phyloP scores from a whole-genome alignment of 208 protist genomes.

The Strigomonas culicis region DNA sequence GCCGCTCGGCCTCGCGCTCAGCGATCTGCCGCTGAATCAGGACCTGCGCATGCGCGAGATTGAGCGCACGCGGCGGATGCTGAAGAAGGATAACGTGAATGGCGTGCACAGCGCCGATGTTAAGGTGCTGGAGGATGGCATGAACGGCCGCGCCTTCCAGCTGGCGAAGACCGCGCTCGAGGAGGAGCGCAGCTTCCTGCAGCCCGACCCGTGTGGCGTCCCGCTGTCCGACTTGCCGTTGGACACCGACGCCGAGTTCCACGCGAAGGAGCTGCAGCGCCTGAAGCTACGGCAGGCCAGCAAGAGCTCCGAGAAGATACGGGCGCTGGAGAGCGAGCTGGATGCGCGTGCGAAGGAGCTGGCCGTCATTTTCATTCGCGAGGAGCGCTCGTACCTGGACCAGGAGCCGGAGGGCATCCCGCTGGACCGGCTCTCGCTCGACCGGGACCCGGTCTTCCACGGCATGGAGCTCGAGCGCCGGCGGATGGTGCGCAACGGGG shows the following conservation, averaged over 20 bases:
- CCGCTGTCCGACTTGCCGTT: constrained; percentile 61
- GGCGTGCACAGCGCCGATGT: constrained; percentile 30
- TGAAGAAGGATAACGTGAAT: constrained; percentile 32
- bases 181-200: constrained; percentile 60
- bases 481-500: constrained; percentile 34
- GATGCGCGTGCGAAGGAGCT: constrained; percentile 52
- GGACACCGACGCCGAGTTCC: constrained; percentile 50
- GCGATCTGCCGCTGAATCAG: constrained; percentile 57
- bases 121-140: constrained; percentile 45
- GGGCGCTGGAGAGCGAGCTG: constrained; percentile 39
- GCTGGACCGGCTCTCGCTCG: constrained; percentile 52
- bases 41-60: constrained; percentile 60
- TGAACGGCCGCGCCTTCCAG: constrained; percentile 52
- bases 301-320: constrained; percentile 21
- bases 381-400: constrained; percentile 72
- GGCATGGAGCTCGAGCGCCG: constrained; percentile 72
- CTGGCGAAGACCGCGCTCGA: constrained; percentile 50
- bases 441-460: constrained; percentile 63
- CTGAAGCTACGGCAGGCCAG: constrained; percentile 19
- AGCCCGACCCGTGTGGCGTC: constrained; percentile 62
- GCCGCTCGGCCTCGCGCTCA: constrained; percentile 59
- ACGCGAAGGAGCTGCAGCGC: constrained; percentile 47
- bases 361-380: constrained; percentile 48
- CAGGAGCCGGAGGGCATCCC: constrained; percentile 74
- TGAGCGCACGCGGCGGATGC: constrained; percentile 48